phyloP scores from a whole-genome alignment of 2,329 filamentous ascomycete species.

The Ramularia collo-cygni region DNA sequence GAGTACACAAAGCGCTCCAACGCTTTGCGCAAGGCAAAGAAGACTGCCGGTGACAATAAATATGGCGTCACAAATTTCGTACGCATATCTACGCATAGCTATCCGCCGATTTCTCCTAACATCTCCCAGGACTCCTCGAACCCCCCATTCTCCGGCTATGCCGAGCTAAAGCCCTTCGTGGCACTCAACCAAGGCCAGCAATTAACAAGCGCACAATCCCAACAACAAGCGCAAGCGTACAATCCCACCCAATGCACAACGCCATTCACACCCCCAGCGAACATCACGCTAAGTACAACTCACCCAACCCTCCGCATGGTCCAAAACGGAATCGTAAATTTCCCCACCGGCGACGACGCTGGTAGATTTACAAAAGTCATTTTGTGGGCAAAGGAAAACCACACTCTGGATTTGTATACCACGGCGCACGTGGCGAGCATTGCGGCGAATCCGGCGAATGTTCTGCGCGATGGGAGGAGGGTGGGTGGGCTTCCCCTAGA shows the following conservation, averaged over 20 bases:
- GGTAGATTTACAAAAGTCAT: slow-evolving; percentile 4
- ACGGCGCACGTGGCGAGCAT: not conserved
- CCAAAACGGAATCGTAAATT: slow-evolving; percentile 1
- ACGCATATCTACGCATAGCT: too few relatives aligned
- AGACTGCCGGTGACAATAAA: not conserved
- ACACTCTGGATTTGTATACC: slow-evolving; percentile 15
- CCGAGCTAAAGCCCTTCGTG: not conserved
- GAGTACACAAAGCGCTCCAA: not conserved
- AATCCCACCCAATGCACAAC: not conserved
- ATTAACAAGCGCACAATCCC: not conserved
- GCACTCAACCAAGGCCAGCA: not conserved
- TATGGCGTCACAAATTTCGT: not conserved
- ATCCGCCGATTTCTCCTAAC: too few relatives aligned
- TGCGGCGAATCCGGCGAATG: not conserved
- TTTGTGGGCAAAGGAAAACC: not conserved
- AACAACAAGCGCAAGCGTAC: too few relatives aligned
- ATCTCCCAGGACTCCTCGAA: too few relatives aligned
- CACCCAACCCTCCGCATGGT: not conserved
- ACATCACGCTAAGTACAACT: not conserved
- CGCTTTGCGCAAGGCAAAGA: slow-evolving; percentile 1
- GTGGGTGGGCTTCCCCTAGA: too few relatives aligned
- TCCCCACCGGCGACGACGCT: slow-evolving; percentile 4
- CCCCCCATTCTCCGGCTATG: not conserved
- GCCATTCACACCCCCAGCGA: not conserved
- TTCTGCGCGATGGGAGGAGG: too few relatives aligned